Evolutionary conservation across 768 basidiomycete genomes (phyloP), one percentile per base, ranked within the genome.

Genomic region (Boletellus sp.): DNA sequence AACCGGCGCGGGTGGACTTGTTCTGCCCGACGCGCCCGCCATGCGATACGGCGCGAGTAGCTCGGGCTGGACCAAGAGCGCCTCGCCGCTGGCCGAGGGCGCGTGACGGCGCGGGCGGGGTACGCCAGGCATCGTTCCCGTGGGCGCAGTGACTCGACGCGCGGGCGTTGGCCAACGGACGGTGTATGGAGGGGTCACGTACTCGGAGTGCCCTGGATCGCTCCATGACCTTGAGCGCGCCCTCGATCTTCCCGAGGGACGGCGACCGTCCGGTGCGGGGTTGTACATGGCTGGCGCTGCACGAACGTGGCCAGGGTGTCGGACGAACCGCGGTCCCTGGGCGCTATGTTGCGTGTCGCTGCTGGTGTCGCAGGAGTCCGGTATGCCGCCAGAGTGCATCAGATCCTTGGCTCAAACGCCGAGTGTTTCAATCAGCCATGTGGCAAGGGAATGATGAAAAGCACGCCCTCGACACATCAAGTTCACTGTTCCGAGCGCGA

Each of bases 91-190:
- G 28, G 3, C 8, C 28, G 4, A 4, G 24, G 7, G 4, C 8
- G 8, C 11, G 28, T 10, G 28, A 28, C 8, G 28, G 7, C 10
- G 58, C 34, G 28, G 48, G 22, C 33, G 12, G 22, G 53, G 35
- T 20, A n/a, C n/a, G n/a, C 39, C 42, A 34, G 35, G 10, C 4
- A 24, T 19, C 17, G 16, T 37, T 35, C 43, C 51, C 40, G 38
- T 43, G 28, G 62, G 57, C 17, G 56, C 65, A 7, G 55, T 57
- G 17, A 42, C 19, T 11, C 56, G 64, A 19, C 63, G 65, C 3
- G 55, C 57, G 6, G 65, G 65, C 6, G 56, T 41, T 23, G 66
- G 66, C 55, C 66, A 51, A 16, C n/a, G 54, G 17, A 57, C 34
- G 44, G 53, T 53, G 46, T 66, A 60, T 0, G 66, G 67, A 7